phyloP scores from a whole-genome alignment of 208 protist species.

The Acanthamoeba divionensis region DNA sequence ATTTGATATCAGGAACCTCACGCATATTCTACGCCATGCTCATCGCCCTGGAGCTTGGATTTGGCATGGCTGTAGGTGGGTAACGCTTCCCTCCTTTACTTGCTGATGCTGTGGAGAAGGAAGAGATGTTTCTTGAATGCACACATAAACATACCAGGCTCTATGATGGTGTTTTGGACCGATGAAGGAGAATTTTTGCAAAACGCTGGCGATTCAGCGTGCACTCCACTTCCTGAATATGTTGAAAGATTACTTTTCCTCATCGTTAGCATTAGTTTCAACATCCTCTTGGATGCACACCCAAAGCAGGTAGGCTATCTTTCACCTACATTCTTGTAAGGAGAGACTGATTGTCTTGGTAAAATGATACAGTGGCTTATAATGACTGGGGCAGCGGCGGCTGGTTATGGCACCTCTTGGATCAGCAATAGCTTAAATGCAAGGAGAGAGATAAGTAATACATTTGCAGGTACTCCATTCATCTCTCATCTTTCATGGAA shows the following conservation, averaged over 20 bases:
- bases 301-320: slow-evolving; percentile 19
- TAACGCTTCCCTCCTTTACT: too few relatives aligned
- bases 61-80: not conserved
- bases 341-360: too few relatives aligned
- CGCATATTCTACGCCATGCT: slow-evolving; percentile 27
- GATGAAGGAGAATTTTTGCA: slow-evolving; percentile 14
- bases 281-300: not conserved
- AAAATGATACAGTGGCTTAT: too few relatives aligned
- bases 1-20: not conserved
- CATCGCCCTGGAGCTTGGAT: slow-evolving; percentile 17
- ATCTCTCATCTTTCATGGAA: too few relatives aligned
- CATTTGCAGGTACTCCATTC: too few relatives aligned
- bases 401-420: too few relatives aligned
- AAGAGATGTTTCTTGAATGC: too few relatives aligned
- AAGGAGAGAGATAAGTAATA: too few relatives aligned
- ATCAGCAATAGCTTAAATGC: too few relatives aligned
- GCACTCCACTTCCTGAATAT: not conserved
- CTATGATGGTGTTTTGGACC: not conserved
- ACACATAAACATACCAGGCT: not conserved
- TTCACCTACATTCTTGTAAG: too few relatives aligned
- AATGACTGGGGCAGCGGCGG: too few relatives aligned
- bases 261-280: not conserved
- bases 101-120: too few relatives aligned
- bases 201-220: not conserved
- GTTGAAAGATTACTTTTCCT: not conserved